These are phyloP conservation scores for Russula lepida DNA, from an alignment of 768 basidiomycete genomes.

Conservation along the genomic window DNA sequence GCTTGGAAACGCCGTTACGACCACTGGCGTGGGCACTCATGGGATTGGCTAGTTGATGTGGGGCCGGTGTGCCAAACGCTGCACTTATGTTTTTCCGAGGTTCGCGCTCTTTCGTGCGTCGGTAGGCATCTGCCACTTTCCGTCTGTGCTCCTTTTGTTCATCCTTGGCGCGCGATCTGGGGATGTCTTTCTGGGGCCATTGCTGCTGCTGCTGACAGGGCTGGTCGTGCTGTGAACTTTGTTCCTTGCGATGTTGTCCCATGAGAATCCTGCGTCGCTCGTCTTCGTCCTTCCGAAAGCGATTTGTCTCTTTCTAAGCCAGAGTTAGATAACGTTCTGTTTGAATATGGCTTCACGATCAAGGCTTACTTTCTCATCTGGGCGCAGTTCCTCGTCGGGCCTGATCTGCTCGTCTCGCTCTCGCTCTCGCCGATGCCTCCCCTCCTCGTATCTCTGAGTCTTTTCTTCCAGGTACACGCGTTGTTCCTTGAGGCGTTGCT, in stretches of 20 bases:
- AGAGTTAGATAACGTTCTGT: too few species aligned
- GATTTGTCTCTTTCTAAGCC: background rate
- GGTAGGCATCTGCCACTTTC: constrained; percentile 12
- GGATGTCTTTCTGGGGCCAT: constrained; percentile 10
- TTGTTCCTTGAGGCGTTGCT: constrained; percentile 16
- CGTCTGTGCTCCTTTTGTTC: constrained; percentile 22
- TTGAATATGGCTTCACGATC: too few species aligned
- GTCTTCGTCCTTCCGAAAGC: constrained; percentile 16
- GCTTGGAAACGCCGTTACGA: constrained; percentile 10
- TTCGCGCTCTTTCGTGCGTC: constrained; percentile 16
- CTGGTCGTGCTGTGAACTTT: constrained; percentile 10
- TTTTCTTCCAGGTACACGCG: constrained; percentile 27
- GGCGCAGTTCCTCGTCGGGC: too few species aligned
- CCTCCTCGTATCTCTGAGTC: constrained; percentile 16
- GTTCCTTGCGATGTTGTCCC: constrained; percentile 29
- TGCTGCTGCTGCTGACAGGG: constrained; percentile 23
- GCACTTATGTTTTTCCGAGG: constrained; percentile 26
- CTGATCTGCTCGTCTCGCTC: background rate
- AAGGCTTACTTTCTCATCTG: too few species aligned
- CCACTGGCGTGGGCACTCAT: constrained; percentile 13
- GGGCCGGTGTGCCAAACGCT: constrained; percentile 7
- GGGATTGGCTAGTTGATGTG: constrained; percentile 22
- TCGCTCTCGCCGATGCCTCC: constrained; percentile 1
- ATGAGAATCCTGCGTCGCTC: constrained; percentile 27
- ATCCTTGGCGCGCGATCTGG: constrained; percentile 27